These are phyloP conservation scores for Cytospora paraplurivora DNA, from an alignment of 2,329 filamentous ascomycete species.

Conservation along the genomic window DNA sequence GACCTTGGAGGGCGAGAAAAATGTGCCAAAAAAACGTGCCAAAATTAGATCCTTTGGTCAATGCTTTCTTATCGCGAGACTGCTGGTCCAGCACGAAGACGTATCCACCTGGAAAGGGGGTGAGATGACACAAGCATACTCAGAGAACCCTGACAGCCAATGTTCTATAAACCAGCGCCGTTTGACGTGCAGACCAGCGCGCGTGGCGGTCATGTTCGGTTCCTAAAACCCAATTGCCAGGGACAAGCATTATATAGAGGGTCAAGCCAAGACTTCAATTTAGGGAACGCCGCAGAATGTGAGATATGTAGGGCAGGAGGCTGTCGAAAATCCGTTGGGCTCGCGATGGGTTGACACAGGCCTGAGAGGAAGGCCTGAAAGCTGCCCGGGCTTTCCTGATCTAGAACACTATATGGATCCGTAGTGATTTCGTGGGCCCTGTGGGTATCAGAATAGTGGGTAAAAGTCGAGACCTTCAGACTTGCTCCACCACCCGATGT, in stretches of 20 bases:
- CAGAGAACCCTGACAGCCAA: conserved; percentile 10
- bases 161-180: conserved; percentile 7
- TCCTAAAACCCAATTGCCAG: conserved; percentile 11
- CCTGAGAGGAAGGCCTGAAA: too few species aligned
- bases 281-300: conserved; percentile 5
- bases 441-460: conserved; percentile 18
- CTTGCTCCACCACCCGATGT: not conserved
- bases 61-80: conserved; percentile 17
- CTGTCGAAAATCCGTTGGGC: not conserved
- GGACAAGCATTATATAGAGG: conserved; percentile 6
- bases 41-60: conserved; percentile 22
- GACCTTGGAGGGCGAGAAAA: not conserved
- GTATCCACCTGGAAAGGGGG: conserved; percentile 23
- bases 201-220: conserved; percentile 13
- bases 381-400: not conserved
- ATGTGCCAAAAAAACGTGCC: not conserved
- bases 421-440: conserved; percentile 3
- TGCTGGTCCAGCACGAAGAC: conserved; percentile 6
- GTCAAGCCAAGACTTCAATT: conserved; percentile 14
- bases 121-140: conserved; percentile 6
- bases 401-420: conserved; percentile 15
- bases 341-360: too few species aligned
- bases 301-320: conserved; percentile 2
- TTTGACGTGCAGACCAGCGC: conserved; percentile 12
- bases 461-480: not conserved